phyloP scores from a whole-genome alignment of 768 basidiomycete species.

The Boletus tylopilopsis region DNA sequence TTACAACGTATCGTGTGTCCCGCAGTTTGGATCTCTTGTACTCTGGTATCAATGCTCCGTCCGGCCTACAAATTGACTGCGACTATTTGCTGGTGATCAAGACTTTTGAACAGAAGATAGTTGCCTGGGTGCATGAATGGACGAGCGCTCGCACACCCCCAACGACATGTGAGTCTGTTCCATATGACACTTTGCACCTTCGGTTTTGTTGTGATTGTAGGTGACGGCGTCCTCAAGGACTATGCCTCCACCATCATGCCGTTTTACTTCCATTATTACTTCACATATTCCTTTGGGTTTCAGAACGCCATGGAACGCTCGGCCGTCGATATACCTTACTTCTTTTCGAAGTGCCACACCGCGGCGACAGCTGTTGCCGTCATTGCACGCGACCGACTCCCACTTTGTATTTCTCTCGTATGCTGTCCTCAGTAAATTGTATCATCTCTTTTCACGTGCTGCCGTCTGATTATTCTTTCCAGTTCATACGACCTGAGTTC shows the following conservation, averaged over 20 bases:
- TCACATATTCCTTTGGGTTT: slow-evolving; percentile 93
- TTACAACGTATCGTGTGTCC: slow-evolving; percentile 85
- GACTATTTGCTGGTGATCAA: slow-evolving; percentile 85
- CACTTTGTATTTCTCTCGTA: slow-evolving; percentile 90
- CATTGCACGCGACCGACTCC: slow-evolving; percentile 82
- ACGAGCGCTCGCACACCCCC: slow-evolving; percentile 18
- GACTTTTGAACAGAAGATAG: slow-evolving; percentile 76
- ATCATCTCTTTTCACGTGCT: too few relatives aligned
- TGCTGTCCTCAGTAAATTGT: slow-evolving; percentile 88
- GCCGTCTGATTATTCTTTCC: slow-evolving; percentile 12
- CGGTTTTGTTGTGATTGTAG: slow-evolving; percentile 13
- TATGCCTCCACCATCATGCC: slow-evolving; percentile 35
- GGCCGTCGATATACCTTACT: slow-evolving; percentile 71
- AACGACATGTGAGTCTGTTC: slow-evolving; percentile 18
- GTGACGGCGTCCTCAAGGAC: slow-evolving; percentile 25
- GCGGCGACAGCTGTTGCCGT: slow-evolving; percentile 67
- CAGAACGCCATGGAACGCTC: slow-evolving; percentile 90
- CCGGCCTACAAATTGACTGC: slow-evolving; percentile 78
- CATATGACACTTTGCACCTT: neutral
- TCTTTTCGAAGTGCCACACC: slow-evolving; percentile 76
- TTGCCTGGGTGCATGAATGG: slow-evolving; percentile 58
- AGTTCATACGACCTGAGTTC: slow-evolving; percentile 86
- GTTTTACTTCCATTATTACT: slow-evolving; percentile 84
- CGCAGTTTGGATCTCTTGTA: slow-evolving; percentile 89
- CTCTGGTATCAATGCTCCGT: slow-evolving; percentile 71